Percentiles rank a stretch among this genome's conserved stretches.
Conservation (phyloP, 192 early-diverging fungal species). For the Coemansia sp. region DNA sequence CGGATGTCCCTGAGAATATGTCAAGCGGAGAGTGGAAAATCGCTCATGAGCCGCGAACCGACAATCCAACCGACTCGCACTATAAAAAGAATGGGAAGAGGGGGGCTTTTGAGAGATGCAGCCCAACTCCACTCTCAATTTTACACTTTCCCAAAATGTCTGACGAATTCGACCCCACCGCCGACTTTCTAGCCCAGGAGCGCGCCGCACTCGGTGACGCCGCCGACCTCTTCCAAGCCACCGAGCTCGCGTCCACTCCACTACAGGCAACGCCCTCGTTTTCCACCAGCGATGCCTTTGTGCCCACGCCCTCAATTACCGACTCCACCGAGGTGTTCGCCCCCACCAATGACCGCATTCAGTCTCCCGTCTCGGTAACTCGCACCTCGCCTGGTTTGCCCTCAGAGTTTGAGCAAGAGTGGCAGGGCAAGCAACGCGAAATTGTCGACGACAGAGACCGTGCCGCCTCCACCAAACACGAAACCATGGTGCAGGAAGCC, state of each 20-base stretch:
- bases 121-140: no score
- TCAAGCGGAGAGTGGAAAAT: no score
- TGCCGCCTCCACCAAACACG: constrained; percentile 52
- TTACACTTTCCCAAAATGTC: no score
- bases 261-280: background rate
- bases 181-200: constrained; percentile 76
- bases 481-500: constrained; percentile 61
- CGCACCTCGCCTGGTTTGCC: background rate
- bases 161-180: constrained; percentile 60
- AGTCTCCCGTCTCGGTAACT: background rate
- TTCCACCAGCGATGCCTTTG: background rate
- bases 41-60: no score
- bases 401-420: constrained; percentile 55
- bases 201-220: constrained; percentile 69
- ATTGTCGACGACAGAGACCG: constrained; percentile 62
- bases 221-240: constrained; percentile 59
- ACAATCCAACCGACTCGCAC: no score
- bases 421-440: constrained; percentile 62
- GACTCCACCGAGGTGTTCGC: background rate
- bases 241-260: background rate
- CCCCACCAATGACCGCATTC: background rate
- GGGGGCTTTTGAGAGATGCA: no score
- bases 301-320: background rate
- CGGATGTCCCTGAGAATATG: no score
- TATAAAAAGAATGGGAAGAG: no score